Base-by-base conservation (phyloP, 208 protist species). In the Trypanosoma mega region DNA sequence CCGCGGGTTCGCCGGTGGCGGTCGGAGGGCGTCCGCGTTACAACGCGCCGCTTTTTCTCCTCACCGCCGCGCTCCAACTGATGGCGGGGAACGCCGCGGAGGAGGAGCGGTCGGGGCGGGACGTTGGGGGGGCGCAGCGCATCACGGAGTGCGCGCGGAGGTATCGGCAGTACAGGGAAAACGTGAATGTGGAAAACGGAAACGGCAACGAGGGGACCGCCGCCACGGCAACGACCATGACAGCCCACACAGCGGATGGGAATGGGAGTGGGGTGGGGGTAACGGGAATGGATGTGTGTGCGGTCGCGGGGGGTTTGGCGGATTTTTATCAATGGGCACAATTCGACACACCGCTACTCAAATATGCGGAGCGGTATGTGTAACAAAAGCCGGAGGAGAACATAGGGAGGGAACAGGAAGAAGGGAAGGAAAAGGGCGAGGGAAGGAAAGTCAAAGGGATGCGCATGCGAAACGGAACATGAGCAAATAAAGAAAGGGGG, bases 251-350 rank as follows among this genome's bases (percentile, higher is more conserved):
- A 48, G 27, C 8, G 48, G 23, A 12, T 44, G 63, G 18, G 43
- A 24, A 1, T 64, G 48, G 26, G 55, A 63, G 3, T 41, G 41
- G 20, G n/a, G 36, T 16, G 31, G 31, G 45, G 5, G 53, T 78
- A 18, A 60, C 80, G 30, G 74, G 8, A 29, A 47, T 43, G 0
- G 49, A 65, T 8, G 34, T 75, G 36, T 73, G 68, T 57, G 75
- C 59, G 21, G 52, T 71, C 8, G 46, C 56, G 2, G 71, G 69
- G 1, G 70, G 78, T 26, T 63, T 94, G 26, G 68, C 90, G 23
- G 87, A 94, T 52, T 94, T 92, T 74, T 94, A 94, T 70, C 87
- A 91, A 61, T 94, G 84, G 80, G 80, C 80, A 23, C 87, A 92
- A 69, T 89, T 90, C 66, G 87, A 94, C 64, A 67, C 55, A 16